Evolutionary conservation across 305 asterid genomes (phyloP), one percentile per base, ranked within the genome.

Genomic region (Fraxinus sp.): DNA sequence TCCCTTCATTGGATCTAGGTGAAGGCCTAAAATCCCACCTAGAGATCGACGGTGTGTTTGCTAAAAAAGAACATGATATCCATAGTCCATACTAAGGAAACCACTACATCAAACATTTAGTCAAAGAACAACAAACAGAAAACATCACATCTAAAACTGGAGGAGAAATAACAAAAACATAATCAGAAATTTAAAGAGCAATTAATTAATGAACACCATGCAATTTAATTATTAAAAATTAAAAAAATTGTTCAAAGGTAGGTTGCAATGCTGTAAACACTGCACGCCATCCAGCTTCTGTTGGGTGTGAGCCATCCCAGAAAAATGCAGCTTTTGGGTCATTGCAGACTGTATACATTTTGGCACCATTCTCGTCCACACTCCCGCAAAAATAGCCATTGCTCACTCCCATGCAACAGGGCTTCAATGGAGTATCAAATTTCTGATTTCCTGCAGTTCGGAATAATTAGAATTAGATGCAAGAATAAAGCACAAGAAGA

Each of bases 231-330:
- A 52, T 20, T 59, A 59, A 73, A 68, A 74, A 24, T 49, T 83
- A 64, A 59, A 86, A 37, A 59, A 87, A 79, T 83, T 88, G 92
- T 26, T 76, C 74, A 57, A 94, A 90, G 71, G 80, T 76, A 7
- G 91, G 83, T 81, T 83, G 81, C 16, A 94, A 66, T 44, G 80
- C 81, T 26, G 44, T 57, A 36, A 82, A 94, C 0, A 92, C 89
- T 0, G 97, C 92, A 6, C 8, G 76, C 98, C 98, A 94, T 52
- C 98, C 98, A 22, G 94, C 92, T 72, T 94, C 88, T 2, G 97
- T 90, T 26, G 98, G 98, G 84, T 94, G 98, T 4, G 91, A 84
- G 1, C 82, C 37, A 62, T 94, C 98, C 98, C 98, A 94, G 84
- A 94, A 94, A 66, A 94, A 92, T 0, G 91, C 76, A 1, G 91